Conservation (phyloP, 2,329 filamentous ascomycete genomes). For the Fulvia fulva region DNA sequence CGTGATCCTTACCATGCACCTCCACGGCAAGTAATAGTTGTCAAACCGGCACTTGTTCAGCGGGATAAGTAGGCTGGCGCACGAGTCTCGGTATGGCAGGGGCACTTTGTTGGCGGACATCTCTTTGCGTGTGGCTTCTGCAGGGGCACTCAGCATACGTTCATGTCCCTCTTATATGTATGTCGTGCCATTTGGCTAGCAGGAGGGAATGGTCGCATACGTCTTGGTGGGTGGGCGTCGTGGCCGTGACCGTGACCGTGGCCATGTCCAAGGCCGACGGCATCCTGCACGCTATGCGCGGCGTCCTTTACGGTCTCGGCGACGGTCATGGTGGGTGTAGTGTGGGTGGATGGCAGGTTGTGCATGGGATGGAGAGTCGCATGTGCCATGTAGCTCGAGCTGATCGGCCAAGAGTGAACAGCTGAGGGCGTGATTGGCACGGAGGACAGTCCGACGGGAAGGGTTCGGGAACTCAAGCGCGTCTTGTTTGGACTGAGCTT, state of each 20-base stretch:
- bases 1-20: constrained; percentile 72
- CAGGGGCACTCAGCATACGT: constrained; percentile 13
- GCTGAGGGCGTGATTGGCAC: neutral
- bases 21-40: constrained; percentile 94
- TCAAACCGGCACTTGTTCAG: constrained; percentile 91
- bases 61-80: constrained; percentile 89
- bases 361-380: no score
- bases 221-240: constrained; percentile 29
- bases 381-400: no score
- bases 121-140: constrained; percentile 79
- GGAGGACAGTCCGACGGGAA: neutral
- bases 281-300: constrained; percentile 40
- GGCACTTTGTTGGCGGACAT: constrained; percentile 90
- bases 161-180: neutral
- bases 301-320: constrained; percentile 34
- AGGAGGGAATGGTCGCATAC: constrained; percentile 26
- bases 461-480: neutral
- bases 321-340: constrained; percentile 28
- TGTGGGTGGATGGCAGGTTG: neutral
- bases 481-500: neutral
- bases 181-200: constrained; percentile 8
- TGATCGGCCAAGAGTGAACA: neutral
- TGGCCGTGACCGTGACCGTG: constrained; percentile 40
- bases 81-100: constrained; percentile 89
- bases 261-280: constrained; percentile 43